Evolutionary conservation across 2,329 filamentous ascomycete species (phyloP), one percentile per base, ranked within the genome.

Genomic region (Aureobasidium namibiae): DNA sequence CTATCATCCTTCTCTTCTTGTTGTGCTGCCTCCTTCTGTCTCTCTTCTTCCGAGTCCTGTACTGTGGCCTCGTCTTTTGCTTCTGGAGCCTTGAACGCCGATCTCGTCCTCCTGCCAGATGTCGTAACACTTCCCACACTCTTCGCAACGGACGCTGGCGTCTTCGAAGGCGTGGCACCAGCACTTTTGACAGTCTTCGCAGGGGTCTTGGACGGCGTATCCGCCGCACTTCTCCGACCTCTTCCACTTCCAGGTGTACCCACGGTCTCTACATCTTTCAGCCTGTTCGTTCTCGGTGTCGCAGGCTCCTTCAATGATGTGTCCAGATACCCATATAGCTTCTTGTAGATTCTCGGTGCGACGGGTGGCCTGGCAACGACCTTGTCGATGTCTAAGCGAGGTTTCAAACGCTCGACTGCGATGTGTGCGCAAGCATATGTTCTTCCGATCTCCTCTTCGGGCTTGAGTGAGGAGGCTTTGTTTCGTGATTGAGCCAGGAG

Each of bases 341-440:
- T 89, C 67, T 88, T 89, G 77, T 97, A 97, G 56, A 90, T 81
- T 59, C 84, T 82, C 1, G 90, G 90, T 48, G 86, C 85, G 56
- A 90, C 87, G 4, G 91, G 91, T 2, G 91, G 89, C 4, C 85
- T 82, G 2, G 87, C 82, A 63, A 88, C 83, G 60, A 92, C 86
- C 1, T 85, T 82, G 0, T 92, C 91, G 8, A 96, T 83, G 68
- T 91, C 84, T 45, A 95, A 82, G 0, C 79, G 72, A 59, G 85
- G 87, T 68, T 91, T 92, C 39, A 96, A 78, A 56, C 90, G 90
- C 66, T 92, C 90, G 69, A 92, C 97, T 21, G 94, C 94, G 61
- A 99, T 82, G 73, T 96, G 87, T 14, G 89, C 88, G 70, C 91
- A 96, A 4, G 87, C 88, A 71, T 94, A 94, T 4, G 83, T 80